Conservation (phyloP, 164 flowering plant genomes). For the Annona cherimola region DNA sequence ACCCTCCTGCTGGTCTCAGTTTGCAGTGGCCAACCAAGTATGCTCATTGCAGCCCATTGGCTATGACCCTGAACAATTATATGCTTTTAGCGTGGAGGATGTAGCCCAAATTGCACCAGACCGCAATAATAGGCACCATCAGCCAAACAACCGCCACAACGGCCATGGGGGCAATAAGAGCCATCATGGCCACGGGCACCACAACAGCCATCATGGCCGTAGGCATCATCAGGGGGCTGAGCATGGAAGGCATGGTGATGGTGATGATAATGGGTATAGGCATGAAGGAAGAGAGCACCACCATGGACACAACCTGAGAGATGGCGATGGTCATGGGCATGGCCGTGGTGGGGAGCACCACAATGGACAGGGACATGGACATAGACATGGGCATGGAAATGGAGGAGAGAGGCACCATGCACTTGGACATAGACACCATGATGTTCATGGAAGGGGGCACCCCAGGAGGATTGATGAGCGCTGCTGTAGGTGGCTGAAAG, state of each 20-base stretch:
- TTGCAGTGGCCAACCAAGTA: neutral
- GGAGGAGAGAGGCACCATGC: neutral
- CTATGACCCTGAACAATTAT: neutral
- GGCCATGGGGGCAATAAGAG: neutral
- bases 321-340: neutral
- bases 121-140: neutral
- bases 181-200: neutral
- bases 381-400: neutral
- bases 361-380: neutral
- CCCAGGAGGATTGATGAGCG: neutral
- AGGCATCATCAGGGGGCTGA: neutral
- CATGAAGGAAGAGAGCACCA: neutral
- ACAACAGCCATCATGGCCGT: neutral
- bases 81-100: neutral
- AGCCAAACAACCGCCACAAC: neutral
- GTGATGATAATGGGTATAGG: neutral
- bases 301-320: neutral
- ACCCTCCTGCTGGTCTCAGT: neutral
- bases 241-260: neutral
- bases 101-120: neutral
- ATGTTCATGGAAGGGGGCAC: neutral
- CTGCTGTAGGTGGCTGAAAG: slow-evolving; percentile 1
- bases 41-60: neutral
- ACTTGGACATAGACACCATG: neutral
- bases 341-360: neutral